Conservation (phyloP, 306 rosid species). For the Dicorynia guianensis region DNA sequence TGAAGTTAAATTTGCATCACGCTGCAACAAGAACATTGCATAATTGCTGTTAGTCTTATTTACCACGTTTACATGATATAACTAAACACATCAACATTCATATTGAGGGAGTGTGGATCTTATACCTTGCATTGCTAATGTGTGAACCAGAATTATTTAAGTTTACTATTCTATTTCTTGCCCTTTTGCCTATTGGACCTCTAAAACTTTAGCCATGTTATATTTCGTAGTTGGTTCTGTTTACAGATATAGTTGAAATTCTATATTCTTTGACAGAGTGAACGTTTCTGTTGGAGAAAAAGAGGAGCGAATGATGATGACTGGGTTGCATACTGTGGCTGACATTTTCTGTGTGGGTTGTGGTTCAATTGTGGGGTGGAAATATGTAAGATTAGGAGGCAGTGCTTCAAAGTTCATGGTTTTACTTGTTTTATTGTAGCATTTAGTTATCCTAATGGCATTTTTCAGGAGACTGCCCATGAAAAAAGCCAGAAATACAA, state of each 20-base stretch:
- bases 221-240: conserved; percentile 34
- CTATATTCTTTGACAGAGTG: conserved; percentile 64
- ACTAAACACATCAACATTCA: not conserved
- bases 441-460: conserved; percentile 48
- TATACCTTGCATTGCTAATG: conserved; percentile 19
- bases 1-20: conserved; percentile 26
- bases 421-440: conserved; percentile 35
- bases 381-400: conserved; percentile 76
- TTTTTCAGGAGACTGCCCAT: conserved; percentile 64
- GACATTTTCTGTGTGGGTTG: conserved; percentile 95
- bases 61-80: not conserved
- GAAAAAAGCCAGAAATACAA: conserved; percentile 73
- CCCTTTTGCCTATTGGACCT: conserved; percentile 22
- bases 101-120: not conserved
- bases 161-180: conserved; percentile 5
- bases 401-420: conserved; percentile 39
- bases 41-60: conserved; percentile 18
- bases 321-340: conserved; percentile 85
- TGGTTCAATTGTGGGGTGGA: conserved; percentile 93
- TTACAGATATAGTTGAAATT: conserved; percentile 31
- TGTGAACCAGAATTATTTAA: conserved; percentile 14
- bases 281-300: conserved; percentile 72
- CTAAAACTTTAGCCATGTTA: not conserved
- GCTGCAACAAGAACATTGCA: conserved; percentile 11
- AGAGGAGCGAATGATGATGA: conserved; percentile 80